A percentile compares a stretch with the other conserved stretches of the same genome.
Evolutionary conservation across 805 yeast species (phyloP).

Genomic region (Sungouiozyma intestinalis): DNA sequence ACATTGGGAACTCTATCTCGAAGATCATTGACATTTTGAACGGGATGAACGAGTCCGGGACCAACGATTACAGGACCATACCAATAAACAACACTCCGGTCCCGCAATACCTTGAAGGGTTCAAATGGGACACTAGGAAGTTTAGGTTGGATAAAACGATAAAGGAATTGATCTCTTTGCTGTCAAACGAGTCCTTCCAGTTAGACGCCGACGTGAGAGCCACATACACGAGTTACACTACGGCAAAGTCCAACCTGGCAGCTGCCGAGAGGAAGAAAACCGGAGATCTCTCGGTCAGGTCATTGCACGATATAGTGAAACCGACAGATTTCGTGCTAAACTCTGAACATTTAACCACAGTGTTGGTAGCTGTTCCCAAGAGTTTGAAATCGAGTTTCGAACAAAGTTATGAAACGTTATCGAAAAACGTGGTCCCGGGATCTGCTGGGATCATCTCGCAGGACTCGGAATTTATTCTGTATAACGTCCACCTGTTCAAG

Average conservation of each 20-base stretch:
- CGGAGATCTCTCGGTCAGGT: conserved; percentile 86
- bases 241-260: conserved; percentile 71
- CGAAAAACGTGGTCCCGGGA: conserved; percentile 84
- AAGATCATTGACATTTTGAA: conserved; percentile 70
- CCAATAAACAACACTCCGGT: conserved; percentile 40
- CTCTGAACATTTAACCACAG: conserved; percentile 78
- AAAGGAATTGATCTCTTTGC: conserved; percentile 56
- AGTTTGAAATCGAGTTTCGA: conserved; percentile 49
- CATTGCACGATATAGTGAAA: conserved; percentile 79
- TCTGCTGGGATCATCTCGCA: conserved; percentile 59
- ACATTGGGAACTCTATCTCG: conserved; percentile 53
- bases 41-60: conserved; percentile 34
- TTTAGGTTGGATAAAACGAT: conserved; percentile 79
- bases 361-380: conserved; percentile 84
- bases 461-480: conserved; percentile 68
- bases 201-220: conserved; percentile 77
- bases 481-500: conserved; percentile 74
- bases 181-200: conserved; percentile 68
- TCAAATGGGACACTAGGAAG: conserved; percentile 82
- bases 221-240: conserved; percentile 64
- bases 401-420: conserved; percentile 61
- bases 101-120: conserved; percentile 57
- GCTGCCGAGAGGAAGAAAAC: conserved; percentile 89
- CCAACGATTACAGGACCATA: conserved; percentile 40
- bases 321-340: conserved; percentile 74